Conservation (phyloP, 2,329 filamentous ascomycete species). For the Basipetospora sp. region DNA sequence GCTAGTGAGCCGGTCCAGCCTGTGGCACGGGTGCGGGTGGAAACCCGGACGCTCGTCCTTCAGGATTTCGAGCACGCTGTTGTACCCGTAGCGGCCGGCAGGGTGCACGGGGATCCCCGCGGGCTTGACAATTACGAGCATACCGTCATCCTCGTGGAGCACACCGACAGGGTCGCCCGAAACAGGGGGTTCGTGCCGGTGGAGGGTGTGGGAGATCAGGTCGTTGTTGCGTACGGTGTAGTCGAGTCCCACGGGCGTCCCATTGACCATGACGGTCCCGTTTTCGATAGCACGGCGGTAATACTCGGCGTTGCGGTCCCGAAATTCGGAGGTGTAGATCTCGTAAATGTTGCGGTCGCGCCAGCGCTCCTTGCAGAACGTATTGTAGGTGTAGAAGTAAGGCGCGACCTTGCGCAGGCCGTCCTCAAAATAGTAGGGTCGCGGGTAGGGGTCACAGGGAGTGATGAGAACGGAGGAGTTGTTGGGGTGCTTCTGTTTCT, state of each 20-base stretch:
- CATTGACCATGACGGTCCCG: constrained; percentile 69
- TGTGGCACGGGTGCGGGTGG: constrained; percentile 61
- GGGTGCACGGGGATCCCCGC: constrained; percentile 90
- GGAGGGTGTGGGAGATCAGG: constrained; percentile 79
- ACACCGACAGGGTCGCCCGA: constrained; percentile 65
- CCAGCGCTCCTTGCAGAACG: constrained; percentile 89
- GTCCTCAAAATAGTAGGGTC: constrained; percentile 63
- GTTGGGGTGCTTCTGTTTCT: constrained; percentile 7
- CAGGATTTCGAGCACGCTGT: constrained; percentile 88
- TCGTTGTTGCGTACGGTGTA: constrained; percentile 77
- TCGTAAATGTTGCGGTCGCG: constrained; percentile 66
- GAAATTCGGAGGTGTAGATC: constrained; percentile 82
- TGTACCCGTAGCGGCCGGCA: constrained; percentile 88
- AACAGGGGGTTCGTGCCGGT: constrained; percentile 90
- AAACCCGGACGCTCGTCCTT: constrained; percentile 52
- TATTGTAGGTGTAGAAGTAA: constrained; percentile 91
- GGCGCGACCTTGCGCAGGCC: constrained; percentile 71
- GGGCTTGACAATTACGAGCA: constrained; percentile 95
- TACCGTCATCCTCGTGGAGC: constrained; percentile 79
- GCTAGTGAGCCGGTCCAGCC: constrained; percentile 85
- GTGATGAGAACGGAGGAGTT: constrained; percentile 15
- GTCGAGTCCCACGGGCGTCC: constrained; percentile 50
- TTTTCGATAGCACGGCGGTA: constrained; percentile 72
- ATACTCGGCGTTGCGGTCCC: constrained; percentile 73
- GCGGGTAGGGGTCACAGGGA: constrained; percentile 30